Conservation (phyloP, 1,284 basidiomycete species). For the Rhodotorula sp. region DNA sequence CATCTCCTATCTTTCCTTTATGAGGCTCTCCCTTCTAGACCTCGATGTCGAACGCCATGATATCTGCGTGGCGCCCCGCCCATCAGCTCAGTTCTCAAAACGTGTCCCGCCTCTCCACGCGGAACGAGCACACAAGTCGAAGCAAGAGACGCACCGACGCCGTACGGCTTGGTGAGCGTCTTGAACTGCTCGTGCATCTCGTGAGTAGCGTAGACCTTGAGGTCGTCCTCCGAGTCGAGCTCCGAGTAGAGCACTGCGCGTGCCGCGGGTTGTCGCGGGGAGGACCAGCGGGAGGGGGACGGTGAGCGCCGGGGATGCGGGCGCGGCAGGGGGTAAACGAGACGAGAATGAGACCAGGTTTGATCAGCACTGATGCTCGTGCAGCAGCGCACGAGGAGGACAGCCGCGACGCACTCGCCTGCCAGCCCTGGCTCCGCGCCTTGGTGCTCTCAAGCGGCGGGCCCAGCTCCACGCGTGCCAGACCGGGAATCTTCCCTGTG, state of each 20-base stretch:
- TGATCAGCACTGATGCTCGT: too few relatives aligned
- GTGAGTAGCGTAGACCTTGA: constrained; percentile 18
- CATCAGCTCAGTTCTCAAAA: too few relatives aligned
- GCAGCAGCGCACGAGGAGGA: not conserved
- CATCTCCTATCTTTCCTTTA: not conserved
- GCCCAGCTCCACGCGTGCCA: constrained; percentile 13
- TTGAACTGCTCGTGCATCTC: constrained; percentile 18
- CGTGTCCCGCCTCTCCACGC: not conserved
- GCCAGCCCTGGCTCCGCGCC: constrained; percentile 25
- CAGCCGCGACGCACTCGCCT: constrained; percentile 16
- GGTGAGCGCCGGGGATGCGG: not conserved
- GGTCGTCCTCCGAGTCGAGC: constrained; percentile 23
- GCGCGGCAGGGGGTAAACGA: not conserved
- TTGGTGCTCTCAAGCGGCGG: constrained; percentile 21
- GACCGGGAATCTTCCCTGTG: constrained; percentile 19
- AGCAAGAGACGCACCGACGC: constrained; percentile 4
- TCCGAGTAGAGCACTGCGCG: constrained; percentile 33
- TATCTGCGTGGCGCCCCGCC: not conserved
- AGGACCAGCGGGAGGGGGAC: not conserved
- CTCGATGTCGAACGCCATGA: constrained; percentile 16
- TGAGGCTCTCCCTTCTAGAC: not conserved
- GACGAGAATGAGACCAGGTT: too few relatives aligned
- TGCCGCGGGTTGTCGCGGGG: too few relatives aligned
- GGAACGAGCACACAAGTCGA: not conserved
- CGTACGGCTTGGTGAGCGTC: not conserved